Evolutionary conservation across 306 rosid genomes (phyloP).

Genomic region (Urtica urens): DNA sequence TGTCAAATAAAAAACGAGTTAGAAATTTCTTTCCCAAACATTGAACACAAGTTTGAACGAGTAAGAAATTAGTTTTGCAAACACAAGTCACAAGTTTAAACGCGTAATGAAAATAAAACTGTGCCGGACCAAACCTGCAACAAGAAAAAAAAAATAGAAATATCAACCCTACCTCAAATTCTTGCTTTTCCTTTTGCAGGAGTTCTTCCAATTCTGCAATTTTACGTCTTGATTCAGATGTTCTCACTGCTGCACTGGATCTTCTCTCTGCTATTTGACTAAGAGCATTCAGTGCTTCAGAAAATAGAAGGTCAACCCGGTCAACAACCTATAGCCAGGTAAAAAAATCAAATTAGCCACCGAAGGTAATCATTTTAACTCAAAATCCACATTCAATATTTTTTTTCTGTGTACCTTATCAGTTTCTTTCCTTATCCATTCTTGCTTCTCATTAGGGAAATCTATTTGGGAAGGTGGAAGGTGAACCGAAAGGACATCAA

Average conservation of each 20-base stretch:
- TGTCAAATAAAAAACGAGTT: slow-evolving; percentile 7
- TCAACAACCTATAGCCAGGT: slow-evolving; percentile 51
- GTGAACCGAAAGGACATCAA: slow-evolving; percentile 76
- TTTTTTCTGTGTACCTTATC: slow-evolving; percentile 49
- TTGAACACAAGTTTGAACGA: no score
- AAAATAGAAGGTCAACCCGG: slow-evolving; percentile 64
- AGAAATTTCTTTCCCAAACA: no score
- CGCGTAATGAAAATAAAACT: slow-evolving; percentile 9
- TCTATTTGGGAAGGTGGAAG: slow-evolving; percentile 68
- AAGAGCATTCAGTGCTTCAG: slow-evolving; percentile 69
- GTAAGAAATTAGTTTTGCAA: no score
- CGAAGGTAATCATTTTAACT: background rate
- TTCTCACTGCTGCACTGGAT: slow-evolving; percentile 32
- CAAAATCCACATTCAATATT: slow-evolving; percentile 12
- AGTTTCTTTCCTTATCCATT: slow-evolving; percentile 74
- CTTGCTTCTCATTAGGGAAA: slow-evolving; percentile 52
- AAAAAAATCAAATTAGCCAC: slow-evolving; percentile 9
- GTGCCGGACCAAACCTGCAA: background rate
- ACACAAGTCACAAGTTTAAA: no score
- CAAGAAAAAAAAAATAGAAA: slow-evolving; percentile 7
- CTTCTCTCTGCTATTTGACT: slow-evolving; percentile 52
- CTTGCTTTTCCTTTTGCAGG: slow-evolving; percentile 68
- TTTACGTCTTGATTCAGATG: slow-evolving; percentile 44
- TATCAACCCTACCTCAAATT: slow-evolving; percentile 59
- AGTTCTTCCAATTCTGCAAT: slow-evolving; percentile 62